phyloP scores from a whole-genome alignment of 2,329 filamentous ascomycete genomes.

The Epicoccum sorghinum region DNA sequence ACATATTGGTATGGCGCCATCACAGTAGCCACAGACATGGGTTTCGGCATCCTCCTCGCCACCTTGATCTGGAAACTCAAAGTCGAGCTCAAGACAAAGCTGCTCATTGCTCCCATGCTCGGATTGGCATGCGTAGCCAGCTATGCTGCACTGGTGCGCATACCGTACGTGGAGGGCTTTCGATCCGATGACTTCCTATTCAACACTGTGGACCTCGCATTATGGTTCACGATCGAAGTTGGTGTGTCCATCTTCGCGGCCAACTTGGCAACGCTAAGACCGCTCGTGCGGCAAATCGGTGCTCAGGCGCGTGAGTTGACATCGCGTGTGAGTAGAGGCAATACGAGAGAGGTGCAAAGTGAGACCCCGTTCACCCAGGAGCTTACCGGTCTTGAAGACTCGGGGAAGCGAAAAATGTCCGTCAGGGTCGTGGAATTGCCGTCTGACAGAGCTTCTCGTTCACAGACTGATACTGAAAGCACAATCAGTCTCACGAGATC shows the following conservation, averaged over 20 bases:
- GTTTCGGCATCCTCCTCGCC: slow-evolving; percentile 32
- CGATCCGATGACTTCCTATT: slow-evolving; percentile 23
- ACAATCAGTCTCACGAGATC: background rate
- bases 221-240: slow-evolving; percentile 25
- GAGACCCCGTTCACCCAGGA: too few species aligned
- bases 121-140: slow-evolving; percentile 22
- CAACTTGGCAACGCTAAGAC: slow-evolving; percentile 24
- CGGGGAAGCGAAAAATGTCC: too few species aligned
- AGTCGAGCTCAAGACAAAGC: slow-evolving; percentile 49
- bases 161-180: slow-evolving; percentile 24
- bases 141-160: slow-evolving; percentile 21
- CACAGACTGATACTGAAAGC: background rate
- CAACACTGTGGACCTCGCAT: slow-evolving; percentile 22
- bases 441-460: too few species aligned
- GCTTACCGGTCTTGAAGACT: too few species aligned
- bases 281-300: slow-evolving; percentile 4
- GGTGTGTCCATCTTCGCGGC: slow-evolving; percentile 20
- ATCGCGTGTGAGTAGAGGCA: too few species aligned
- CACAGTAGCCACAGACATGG: slow-evolving; percentile 20
- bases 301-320: too few species aligned
- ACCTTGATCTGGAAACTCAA: slow-evolving; percentile 60
- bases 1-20: slow-evolving; percentile 46
- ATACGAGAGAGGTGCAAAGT: too few species aligned
- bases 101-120: slow-evolving; percentile 16
- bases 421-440: too few species aligned